A percentile compares a stretch with the other conserved stretches of the same genome.
Evolutionary conservation across 305 asterid genomes (phyloP).

Genomic region (Fraxinus velutina): DNA sequence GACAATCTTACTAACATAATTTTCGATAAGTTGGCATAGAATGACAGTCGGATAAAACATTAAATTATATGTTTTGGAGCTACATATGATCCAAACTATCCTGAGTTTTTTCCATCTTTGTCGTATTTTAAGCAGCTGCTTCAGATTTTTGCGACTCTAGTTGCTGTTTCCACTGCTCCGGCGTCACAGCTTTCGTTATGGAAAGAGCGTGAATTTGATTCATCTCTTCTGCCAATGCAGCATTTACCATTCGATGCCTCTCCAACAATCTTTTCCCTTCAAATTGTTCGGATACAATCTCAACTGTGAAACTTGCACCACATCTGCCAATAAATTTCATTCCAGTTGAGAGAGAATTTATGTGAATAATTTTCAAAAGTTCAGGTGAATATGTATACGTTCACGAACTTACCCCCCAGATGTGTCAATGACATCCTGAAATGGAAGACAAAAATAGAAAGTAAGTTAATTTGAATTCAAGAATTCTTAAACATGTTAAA

Average conservation of each 20-base stretch:
- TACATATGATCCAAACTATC: neutral
- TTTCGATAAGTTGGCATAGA: neutral
- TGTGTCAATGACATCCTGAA: constrained; percentile 74
- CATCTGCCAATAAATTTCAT: constrained; percentile 39
- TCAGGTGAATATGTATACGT: neutral
- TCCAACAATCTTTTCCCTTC: constrained; percentile 84
- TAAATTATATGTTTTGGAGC: neutral
- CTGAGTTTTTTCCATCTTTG: neutral
- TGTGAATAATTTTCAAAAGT: neutral
- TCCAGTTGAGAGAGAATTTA: neutral
- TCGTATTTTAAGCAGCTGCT: constrained; percentile 37
- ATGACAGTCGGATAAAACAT: neutral
- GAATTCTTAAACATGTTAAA: neutral
- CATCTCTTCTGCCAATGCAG: constrained; percentile 71
- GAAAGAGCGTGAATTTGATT: constrained; percentile 84
- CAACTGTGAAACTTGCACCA: constrained; percentile 75
- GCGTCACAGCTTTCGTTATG: constrained; percentile 69
- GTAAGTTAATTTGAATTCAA: neutral
- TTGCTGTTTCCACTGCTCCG: constrained; percentile 74
- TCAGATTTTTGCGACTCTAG: constrained; percentile 50
- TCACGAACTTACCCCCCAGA: constrained; percentile 69
- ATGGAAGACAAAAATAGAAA: neutral
- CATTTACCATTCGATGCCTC: constrained; percentile 82
- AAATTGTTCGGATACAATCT: constrained; percentile 65
- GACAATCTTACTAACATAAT: neutral